Evolutionary conservation across 371 early-diverging fungal genomes (phyloP).

Genomic region (Rhizopus stolonifer): DNA sequence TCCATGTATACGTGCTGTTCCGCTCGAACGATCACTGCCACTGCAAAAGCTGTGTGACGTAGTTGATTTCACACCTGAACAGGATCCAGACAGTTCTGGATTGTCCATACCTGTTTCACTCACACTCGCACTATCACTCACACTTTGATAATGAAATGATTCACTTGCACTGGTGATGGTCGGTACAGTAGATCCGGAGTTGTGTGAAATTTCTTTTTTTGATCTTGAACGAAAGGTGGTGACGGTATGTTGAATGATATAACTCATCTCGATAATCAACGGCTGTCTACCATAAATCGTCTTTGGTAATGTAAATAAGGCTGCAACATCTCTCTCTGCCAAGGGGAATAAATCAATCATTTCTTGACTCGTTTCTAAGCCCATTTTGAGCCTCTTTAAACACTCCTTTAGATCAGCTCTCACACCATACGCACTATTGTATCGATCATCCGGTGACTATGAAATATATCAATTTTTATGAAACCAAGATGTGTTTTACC

Average conservation of each 20-base stretch:
- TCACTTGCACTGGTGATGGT: slow-evolving; percentile 20
- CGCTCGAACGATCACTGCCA: slow-evolving; percentile 34
- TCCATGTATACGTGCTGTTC: slow-evolving; percentile 3
- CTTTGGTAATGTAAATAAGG: slow-evolving; percentile 46
- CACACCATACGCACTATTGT: slow-evolving; percentile 56
- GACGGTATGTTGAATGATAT: slow-evolving; percentile 37
- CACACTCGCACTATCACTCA: slow-evolving; percentile 25
- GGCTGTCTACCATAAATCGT: slow-evolving; percentile 42
- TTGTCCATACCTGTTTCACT: slow-evolving; percentile 13
- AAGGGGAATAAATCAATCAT: slow-evolving; percentile 36
- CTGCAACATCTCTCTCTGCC: slow-evolving; percentile 44
- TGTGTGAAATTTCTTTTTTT: slow-evolving; percentile 14
- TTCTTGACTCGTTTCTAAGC: slow-evolving; percentile 30
- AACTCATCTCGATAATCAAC: slow-evolving; percentile 35
- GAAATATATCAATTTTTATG: not conserved
- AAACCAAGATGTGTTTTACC: slow-evolving; percentile 24
- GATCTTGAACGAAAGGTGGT: slow-evolving; percentile 27
- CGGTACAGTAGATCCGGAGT: slow-evolving; percentile 16
- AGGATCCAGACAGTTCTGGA: not conserved
- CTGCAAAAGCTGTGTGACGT: slow-evolving; percentile 38
- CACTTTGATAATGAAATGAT: slow-evolving; percentile 7
- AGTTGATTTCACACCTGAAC: slow-evolving; percentile 22
- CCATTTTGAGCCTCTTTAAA: slow-evolving; percentile 29
- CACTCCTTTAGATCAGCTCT: slow-evolving; percentile 56
- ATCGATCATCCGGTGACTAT: slow-evolving; percentile 61